Evolutionary conservation across 1,284 basidiomycete genomes (phyloP), one percentile per base, ranked within the genome.

Genomic region (Ustilago sp.): DNA sequence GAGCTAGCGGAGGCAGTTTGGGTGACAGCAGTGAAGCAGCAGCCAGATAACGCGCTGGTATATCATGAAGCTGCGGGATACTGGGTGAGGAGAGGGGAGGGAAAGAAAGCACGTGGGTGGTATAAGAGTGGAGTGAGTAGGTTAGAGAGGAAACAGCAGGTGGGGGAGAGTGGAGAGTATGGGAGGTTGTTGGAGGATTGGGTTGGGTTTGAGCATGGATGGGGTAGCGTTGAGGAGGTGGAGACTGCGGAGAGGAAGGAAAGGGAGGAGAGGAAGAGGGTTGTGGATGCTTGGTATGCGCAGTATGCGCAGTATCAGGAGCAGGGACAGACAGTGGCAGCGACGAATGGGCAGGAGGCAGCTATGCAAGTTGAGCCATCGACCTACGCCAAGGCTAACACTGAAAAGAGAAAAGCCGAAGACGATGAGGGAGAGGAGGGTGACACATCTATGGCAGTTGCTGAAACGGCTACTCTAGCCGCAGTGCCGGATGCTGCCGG

Each of bases 101-200:
- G 68, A 5, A 61, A 47, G 3, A 80, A 81, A 43, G 83, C 85
- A 5, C 63, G 83, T 1, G 60, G 64, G 17, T 54, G 80, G 51
- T 82, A 63, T 66, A 77, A 78, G 54, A 66, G 56, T 4, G 80
- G 74, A 23, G 55, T 71, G n/a, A 63, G 63, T 1, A 74, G 62
- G 60, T 35, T 69, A 36, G 72, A 70, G 43, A 52, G 64, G 28
- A 64, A 52, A 39, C 63, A 70, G 43, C 43, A 59, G 36, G 61
- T 47, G 8, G 55, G 53, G 0, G 64, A 63, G 32, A 58, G 58
- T 15, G 32, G 38, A 6, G 67, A 52, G 60, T 78, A 77, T 51
- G 54, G 97, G 86, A 92, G 91, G 3, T 88, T 98, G 6, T 94
- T 94, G 90, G 93, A 95, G 67, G 92, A 93, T 0, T 97, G 93